These are phyloP conservation scores for Rhodamnia rubescens DNA, from an alignment of 345 rosid species.

Conservation along the genomic window DNA sequence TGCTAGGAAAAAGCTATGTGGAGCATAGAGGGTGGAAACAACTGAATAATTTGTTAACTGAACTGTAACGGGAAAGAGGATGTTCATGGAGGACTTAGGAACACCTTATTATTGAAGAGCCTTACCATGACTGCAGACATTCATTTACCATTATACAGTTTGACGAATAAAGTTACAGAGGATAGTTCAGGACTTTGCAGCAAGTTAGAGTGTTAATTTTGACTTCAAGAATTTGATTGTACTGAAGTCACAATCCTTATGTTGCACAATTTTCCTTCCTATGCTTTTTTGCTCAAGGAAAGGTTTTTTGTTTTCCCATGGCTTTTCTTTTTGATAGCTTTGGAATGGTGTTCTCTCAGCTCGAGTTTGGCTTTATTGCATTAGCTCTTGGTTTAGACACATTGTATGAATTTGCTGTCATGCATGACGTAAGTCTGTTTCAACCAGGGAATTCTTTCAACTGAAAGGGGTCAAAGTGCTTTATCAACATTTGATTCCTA, in stretches of 20 bases:
- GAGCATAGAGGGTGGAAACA: background rate
- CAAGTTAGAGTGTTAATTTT: background rate
- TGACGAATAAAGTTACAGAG: background rate
- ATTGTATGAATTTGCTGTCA: background rate
- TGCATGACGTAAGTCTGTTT: background rate
- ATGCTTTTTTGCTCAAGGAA: background rate
- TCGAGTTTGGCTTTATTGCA: background rate
- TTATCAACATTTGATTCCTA: conserved; percentile 47
- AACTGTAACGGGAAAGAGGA: background rate
- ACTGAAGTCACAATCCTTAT: background rate
- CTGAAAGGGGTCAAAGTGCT: conserved; percentile 81
- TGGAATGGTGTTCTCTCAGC: background rate
- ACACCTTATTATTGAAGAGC: background rate
- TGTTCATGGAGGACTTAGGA: background rate
- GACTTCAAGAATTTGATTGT: background rate
- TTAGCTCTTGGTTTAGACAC: background rate
- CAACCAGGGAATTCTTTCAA: conserved; percentile 83
- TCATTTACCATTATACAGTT: background rate
- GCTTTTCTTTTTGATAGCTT: background rate
- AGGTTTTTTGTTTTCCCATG: background rate
- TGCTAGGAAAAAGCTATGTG: background rate
- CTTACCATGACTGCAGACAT: background rate
- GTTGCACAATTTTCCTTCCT: background rate
- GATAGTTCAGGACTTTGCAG: background rate
- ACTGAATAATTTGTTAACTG: background rate